phyloP scores from a whole-genome alignment of 768 basidiomycete genomes.

The Inosperma sp. region DNA sequence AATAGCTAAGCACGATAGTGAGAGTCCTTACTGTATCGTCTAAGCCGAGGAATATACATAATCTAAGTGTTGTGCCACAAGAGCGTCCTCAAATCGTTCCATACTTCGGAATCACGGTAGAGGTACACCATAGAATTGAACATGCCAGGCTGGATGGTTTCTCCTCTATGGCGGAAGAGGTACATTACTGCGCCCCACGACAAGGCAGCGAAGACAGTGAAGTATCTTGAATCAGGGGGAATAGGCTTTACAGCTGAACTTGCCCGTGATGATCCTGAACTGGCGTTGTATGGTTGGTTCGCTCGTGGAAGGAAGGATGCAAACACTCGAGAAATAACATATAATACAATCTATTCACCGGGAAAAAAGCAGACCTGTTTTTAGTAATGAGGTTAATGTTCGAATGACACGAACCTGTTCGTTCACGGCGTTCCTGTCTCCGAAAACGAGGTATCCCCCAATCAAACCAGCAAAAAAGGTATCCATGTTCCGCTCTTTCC shows the following conservation, averaged over 20 bases:
- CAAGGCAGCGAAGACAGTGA: slow-evolving; percentile 81
- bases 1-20: no score
- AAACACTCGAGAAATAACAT: slow-evolving; percentile 88
- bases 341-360: slow-evolving; percentile 95
- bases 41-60: no score
- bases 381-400: not conserved
- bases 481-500: slow-evolving; percentile 77
- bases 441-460: slow-evolving; percentile 88
- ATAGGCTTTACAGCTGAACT: slow-evolving; percentile 55
- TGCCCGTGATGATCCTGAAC: slow-evolving; percentile 37
- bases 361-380: slow-evolving; percentile 9
- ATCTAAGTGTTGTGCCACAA: slow-evolving; percentile 78
- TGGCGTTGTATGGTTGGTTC: slow-evolving; percentile 46
- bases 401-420: slow-evolving; percentile 64
- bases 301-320: slow-evolving; percentile 89
- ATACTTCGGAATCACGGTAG: slow-evolving; percentile 88
- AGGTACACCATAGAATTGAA: slow-evolving; percentile 95
- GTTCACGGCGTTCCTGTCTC: slow-evolving; percentile 81
- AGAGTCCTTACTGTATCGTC: no score
- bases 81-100: slow-evolving; percentile 77
- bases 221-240: slow-evolving; percentile 81
- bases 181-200: slow-evolving; percentile 98
- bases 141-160: slow-evolving; percentile 96
- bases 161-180: slow-evolving; percentile 80
- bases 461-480: slow-evolving; percentile 90